Evolutionary conservation across 352 stramenopile species (phyloP), one percentile per base, ranked within the genome.

Genomic region (Phytophthora pini): DNA sequence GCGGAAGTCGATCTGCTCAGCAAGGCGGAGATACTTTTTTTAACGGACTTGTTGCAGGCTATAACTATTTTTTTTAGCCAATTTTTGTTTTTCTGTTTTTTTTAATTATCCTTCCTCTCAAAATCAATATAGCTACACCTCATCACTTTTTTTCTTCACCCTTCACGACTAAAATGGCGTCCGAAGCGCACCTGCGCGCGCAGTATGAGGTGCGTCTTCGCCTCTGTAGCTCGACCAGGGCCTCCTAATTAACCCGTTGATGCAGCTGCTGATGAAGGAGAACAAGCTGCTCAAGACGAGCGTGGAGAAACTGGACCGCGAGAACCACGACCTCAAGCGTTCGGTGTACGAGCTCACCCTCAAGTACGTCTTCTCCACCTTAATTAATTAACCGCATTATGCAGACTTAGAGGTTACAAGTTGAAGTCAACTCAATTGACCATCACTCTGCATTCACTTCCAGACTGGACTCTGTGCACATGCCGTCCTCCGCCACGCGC

Each of bases 281-380:
- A 93, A 92, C 72, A 91, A 91, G 67, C 70, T 87, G 80, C 84
- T 95, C 36, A 93, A 90, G 69, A 77, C 79, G 53, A 86, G 56
- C 57, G 80, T 94, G 26, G 89, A 95, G 43, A 92, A 91, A 57
- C 80, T 96, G 40, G 89, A 96, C 70, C 77, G 65, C 27, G 89
- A 96, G 74, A 96, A 96, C 73, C 83, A 90, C 75, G 89, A 96
- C 71, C 84, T 96, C 61, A 96, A 96, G 77, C 82, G 85, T 65
- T 96, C 89, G n/a, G 89, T 96, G 41, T 96, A 91, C 62, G 89
- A 96, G 72, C 79, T 96, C 49, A 94, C 84, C 29, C 82, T 95
- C 76, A 95, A 93, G 87, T 95, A 63, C 57, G 38, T 10, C 32
- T 54, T 63, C 54, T 40, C 7, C 17, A 20, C 44, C 34, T 52